Percentiles rank a stretch among this genome's conserved stretches.
phyloP scores from a whole-genome alignment of 1,284 basidiomycete genomes.

The Marasmius fiardii region DNA sequence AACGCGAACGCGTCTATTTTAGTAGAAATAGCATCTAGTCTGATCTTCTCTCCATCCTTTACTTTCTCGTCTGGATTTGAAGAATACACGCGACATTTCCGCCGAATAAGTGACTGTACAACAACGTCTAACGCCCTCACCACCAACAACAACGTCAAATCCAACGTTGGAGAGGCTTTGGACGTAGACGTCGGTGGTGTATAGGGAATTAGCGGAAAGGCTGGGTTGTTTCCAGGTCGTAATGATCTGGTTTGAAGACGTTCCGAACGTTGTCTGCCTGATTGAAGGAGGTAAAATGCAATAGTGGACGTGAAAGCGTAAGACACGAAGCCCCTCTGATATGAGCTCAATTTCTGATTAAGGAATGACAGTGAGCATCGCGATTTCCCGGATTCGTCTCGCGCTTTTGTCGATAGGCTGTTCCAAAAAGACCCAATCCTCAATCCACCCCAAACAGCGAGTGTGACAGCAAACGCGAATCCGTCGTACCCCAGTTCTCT shows the following conservation, averaged over 20 bases:
- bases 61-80: neutral
- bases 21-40: slow-evolving; percentile 31
- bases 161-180: slow-evolving; percentile 53
- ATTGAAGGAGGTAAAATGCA: slow-evolving; percentile 55
- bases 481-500: slow-evolving; percentile 57
- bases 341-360: too few species aligned
- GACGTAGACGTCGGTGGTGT: slow-evolving; percentile 10
- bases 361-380: too few species aligned
- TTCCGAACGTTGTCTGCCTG: slow-evolving; percentile 33
- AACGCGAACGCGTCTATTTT: slow-evolving; percentile 66
- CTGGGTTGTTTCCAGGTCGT: slow-evolving; percentile 8
- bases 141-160: slow-evolving; percentile 63
- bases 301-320: slow-evolving; percentile 55
- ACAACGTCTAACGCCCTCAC: slow-evolving; percentile 67
- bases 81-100: slow-evolving; percentile 16
- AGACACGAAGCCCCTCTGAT: slow-evolving; percentile 52
- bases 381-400: too few species aligned
- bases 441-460: slow-evolving; percentile 61
- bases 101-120: slow-evolving; percentile 49
- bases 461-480: slow-evolving; percentile 65
- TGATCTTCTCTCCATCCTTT: slow-evolving; percentile 1
- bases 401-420: neutral
- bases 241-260: slow-evolving; percentile 18
- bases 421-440: slow-evolving; percentile 45
- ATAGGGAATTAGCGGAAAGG: slow-evolving; percentile 17